These are phyloP conservation scores for Pycnococcus provasolii DNA, from an alignment of 139 green algal genomes.

Conservation along the genomic window DNA sequence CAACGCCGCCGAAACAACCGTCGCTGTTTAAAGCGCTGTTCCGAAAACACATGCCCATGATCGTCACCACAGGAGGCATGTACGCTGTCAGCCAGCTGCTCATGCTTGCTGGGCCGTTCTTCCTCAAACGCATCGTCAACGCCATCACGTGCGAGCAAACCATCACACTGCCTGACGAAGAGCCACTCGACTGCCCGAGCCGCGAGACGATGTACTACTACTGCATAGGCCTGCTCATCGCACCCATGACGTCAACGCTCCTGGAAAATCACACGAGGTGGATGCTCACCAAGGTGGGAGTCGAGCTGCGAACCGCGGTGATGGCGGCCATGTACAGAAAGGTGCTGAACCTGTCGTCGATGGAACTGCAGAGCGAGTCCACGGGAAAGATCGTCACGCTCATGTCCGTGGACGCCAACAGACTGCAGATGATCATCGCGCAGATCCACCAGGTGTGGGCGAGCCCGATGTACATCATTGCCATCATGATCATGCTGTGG, in stretches of 20 bases:
- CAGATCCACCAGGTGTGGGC: conserved; percentile 42
- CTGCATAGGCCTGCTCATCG: background rate
- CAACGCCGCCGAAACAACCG: background rate
- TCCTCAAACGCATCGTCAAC: conserved; percentile 7
- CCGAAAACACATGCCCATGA: background rate
- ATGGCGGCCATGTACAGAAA: background rate
- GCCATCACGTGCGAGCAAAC: conserved; percentile 1
- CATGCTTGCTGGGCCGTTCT: conserved; percentile 9
- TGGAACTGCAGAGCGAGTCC: conserved; percentile 25
- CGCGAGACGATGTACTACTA: background rate
- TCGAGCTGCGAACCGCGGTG: background rate
- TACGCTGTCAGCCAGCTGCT: conserved; percentile 8
- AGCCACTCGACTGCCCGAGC: background rate
- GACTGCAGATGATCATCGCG: conserved; percentile 35
- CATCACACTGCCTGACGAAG: background rate
- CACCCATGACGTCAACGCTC: background rate
- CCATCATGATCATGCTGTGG: conserved; percentile 67
- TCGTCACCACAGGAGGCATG: conserved; percentile 12
- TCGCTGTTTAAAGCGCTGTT: background rate
- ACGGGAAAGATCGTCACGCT: conserved; percentile 53
- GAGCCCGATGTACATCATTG: conserved; percentile 57
- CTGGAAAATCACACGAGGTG: background rate
- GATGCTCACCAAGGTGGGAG: conserved; percentile 14
- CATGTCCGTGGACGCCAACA: conserved; percentile 62
- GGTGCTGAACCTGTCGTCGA: background rate